Conservation (phyloP, 2,329 filamentous ascomycete species). For the Aspergillus fischeri region DNA sequence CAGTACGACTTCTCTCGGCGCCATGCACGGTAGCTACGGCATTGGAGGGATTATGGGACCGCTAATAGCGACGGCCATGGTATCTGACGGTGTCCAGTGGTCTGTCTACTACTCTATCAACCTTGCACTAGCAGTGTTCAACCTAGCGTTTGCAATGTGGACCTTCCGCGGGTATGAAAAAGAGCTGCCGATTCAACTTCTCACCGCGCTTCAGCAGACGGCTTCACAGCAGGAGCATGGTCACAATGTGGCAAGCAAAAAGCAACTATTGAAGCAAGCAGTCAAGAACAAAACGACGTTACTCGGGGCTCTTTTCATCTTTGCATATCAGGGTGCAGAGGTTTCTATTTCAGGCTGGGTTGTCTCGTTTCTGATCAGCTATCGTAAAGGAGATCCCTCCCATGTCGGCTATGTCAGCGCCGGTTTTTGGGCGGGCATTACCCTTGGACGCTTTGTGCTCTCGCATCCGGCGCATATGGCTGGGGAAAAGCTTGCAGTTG, state of each 20-base stretch:
- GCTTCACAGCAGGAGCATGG: constrained; percentile 36
- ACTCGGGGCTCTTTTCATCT: constrained; percentile 75
- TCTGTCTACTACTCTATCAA: constrained; percentile 68
- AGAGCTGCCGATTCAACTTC: constrained; percentile 48
- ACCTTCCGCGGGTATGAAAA: constrained; percentile 67
- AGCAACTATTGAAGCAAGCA: constrained; percentile 43
- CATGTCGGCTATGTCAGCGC: constrained; percentile 76
- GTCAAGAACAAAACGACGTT: constrained; percentile 58
- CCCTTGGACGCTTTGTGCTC: constrained; percentile 68
- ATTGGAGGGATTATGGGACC: constrained; percentile 63
- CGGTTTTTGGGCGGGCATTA: constrained; percentile 67
- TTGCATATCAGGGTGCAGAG: constrained; percentile 80
- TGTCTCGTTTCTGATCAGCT: constrained; percentile 74
- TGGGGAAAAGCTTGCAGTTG: constrained; percentile 68
- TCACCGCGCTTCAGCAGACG: constrained; percentile 42
- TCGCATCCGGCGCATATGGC: constrained; percentile 62
- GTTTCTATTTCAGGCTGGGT: constrained; percentile 84
- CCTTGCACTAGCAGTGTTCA: constrained; percentile 55
- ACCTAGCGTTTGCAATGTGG: constrained; percentile 59
- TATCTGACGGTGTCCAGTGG: constrained; percentile 60
- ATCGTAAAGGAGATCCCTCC: constrained; percentile 64
- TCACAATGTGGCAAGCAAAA: constrained; percentile 22
- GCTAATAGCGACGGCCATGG: constrained; percentile 69
- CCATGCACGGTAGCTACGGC: constrained; percentile 44
- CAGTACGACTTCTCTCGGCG: constrained; percentile 46